Conservation (phyloP, 768 basidiomycete genomes). For the Calocera viscosa region DNA sequence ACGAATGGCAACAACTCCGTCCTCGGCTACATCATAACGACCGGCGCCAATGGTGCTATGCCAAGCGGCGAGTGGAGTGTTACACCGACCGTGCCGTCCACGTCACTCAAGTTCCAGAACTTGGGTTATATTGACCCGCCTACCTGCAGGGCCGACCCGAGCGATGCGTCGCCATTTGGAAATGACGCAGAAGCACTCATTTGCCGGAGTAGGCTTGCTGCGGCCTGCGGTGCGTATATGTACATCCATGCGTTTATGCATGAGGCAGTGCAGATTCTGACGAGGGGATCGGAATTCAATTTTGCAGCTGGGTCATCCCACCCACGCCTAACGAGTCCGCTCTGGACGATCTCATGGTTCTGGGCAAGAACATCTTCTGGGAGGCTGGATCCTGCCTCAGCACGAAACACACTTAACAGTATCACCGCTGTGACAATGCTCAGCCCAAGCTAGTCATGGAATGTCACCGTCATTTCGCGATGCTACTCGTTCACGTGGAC, state of each 20-base stretch:
- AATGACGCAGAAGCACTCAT: not conserved
- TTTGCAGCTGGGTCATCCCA: not conserved
- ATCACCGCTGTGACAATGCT: not conserved
- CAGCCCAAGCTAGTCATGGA: not conserved
- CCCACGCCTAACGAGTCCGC: not conserved
- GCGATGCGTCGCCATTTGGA: not conserved
- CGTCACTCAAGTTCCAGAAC: not conserved
- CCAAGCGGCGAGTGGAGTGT: not conserved
- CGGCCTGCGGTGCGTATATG: not conserved
- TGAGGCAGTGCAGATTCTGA: not conserved
- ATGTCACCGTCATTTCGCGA: not conserved
- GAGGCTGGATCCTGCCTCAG: not conserved
- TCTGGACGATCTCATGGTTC: not conserved
- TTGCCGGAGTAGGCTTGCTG: not conserved
- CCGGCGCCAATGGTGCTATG: not conserved
- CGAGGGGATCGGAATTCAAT: not conserved
- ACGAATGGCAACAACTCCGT: conserved; percentile 2
- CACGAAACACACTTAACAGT: not conserved
- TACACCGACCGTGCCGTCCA: not conserved
- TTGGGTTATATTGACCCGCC: not conserved
- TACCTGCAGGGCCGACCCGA: not conserved
- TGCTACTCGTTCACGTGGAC: not conserved
- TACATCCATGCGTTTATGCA: not conserved
- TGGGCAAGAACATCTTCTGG: not conserved
- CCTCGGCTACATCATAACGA: not conserved